phyloP scores from a whole-genome alignment of 108 stramenopile genomes.

The Mediolabrus comicus region DNA sequence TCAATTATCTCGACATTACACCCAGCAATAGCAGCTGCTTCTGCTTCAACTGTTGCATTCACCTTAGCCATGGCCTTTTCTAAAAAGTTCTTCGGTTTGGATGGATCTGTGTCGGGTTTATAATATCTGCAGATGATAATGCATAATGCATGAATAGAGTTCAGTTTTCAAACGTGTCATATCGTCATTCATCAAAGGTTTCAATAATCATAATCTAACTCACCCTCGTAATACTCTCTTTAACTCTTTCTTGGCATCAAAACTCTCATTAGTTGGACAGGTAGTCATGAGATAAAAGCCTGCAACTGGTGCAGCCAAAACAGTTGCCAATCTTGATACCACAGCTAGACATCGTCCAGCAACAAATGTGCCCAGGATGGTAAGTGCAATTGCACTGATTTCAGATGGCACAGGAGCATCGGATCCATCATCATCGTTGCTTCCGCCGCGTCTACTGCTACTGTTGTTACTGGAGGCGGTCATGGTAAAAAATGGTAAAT shows the following conservation, averaged over 20 bases:
- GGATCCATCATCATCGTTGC: not conserved
- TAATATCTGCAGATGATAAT: too few species aligned
- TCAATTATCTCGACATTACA: conserved; percentile 28
- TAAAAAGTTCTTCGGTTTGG: conserved; percentile 57
- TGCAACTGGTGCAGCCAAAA: conserved; percentile 20
- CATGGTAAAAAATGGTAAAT: not conserved
- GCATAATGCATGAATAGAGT: too few species aligned
- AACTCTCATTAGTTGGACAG: conserved; percentile 55
- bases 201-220: too few species aligned
- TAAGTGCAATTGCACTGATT: conserved; percentile 15
- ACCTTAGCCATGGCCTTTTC: conserved; percentile 52
- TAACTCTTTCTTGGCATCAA: conserved; percentile 76
- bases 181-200: too few species aligned
- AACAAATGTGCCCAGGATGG: conserved; percentile 20
- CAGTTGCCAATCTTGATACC: conserved; percentile 25
- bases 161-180: too few species aligned
- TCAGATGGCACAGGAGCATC: conserved; percentile 16
- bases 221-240: conserved; percentile 74
- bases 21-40: conserved; percentile 54
- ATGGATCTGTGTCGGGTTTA: conserved; percentile 61
- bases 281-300: conserved; percentile 45
- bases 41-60: conserved; percentile 61
- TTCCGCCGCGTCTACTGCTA: not conserved
- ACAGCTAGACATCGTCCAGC: conserved; percentile 12
- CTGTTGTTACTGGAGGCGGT: not conserved